Evolutionary conservation across 2,329 filamentous ascomycete genomes (phyloP), one percentile per base, ranked within the genome.

Genomic region (Neopestalotiopsis clavispora): DNA sequence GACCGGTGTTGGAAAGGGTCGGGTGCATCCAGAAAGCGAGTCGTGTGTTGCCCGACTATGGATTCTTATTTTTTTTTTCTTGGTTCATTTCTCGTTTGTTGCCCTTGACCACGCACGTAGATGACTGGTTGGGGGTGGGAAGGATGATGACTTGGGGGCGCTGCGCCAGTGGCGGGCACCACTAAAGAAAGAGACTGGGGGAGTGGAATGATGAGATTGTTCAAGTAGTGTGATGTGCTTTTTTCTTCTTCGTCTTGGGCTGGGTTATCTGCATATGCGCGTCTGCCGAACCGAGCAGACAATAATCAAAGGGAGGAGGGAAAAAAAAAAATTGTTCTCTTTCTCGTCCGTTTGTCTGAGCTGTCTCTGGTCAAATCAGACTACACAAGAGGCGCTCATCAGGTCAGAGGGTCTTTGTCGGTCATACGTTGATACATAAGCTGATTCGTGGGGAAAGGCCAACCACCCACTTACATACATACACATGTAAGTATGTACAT

Each of bases 81-180:
- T 23, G n/a, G 13, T 59, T 10, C 59, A 13, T 4, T 30, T n/a
- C 58, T 61, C 17, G 13, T 17, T 12, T 59, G 30, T 13, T 61
- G 28, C 30, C 28, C 34, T 62, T 62, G 59, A 52, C 45, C 45
- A 17, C 17, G 20, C 45, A 28, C n/a, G 17, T 2, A n/a, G 17
- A 52, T 52, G 45, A n/a, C 17, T 23, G 45, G 28, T 9, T 32
- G 57, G 45, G 45, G 45, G 23, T 28, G 23, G 23, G 23, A 28
- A 28, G 23, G 23, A 28, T 28, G 23, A 52, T 52, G 20, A 52
- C 17, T 23, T 28, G 12, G 17, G 62, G n/a, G 65, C 52, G 34
- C 65, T 67, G 65, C 56, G 65, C 65, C 65, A 67, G 65, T 67
- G 65, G 65, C 56, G 65, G 65, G 40, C 58, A 23, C 49, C 64